Conservation (phyloP, 1,284 basidiomycete genomes). For the Ustilago lituana region DNA sequence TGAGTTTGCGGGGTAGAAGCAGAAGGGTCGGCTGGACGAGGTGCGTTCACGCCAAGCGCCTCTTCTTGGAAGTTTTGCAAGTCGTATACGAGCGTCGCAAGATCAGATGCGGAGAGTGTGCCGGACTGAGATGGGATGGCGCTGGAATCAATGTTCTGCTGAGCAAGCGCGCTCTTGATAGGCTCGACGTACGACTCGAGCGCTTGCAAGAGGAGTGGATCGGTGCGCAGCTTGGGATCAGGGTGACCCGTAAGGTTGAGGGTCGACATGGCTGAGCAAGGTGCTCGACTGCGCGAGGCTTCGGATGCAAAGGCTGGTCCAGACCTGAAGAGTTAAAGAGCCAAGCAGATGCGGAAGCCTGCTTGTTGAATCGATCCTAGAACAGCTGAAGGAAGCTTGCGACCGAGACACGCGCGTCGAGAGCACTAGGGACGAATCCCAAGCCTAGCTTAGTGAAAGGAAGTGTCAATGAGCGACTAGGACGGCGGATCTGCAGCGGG, state of each 20-base stretch:
- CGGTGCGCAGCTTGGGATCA: constrained; percentile 42
- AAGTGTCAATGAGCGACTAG: no score
- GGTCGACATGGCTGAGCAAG: constrained; percentile 30
- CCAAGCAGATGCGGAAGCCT: no score
- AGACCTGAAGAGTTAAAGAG: no score
- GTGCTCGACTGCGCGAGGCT: no score
- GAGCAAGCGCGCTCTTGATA: constrained; percentile 35
- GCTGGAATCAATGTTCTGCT: constrained; percentile 10
- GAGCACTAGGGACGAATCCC: no score
- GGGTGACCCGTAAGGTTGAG: constrained; percentile 51
- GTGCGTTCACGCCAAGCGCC: constrained; percentile 51
- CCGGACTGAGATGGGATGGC: constrained; percentile 28
- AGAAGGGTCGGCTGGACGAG: constrained; percentile 46
- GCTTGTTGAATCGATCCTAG: no score
- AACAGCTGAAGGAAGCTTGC: no score
- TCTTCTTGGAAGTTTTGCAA: constrained; percentile 61
- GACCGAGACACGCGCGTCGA: no score
- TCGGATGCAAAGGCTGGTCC: no score
- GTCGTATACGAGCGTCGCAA: constrained; percentile 36
- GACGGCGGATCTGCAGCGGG: neutral
- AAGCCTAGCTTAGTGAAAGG: no score
- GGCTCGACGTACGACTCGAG: constrained; percentile 48
- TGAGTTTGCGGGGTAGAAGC: constrained; percentile 23
- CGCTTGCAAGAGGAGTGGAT: constrained; percentile 39
- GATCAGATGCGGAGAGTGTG: constrained; percentile 40